Base-by-base conservation (phyloP, 2,329 filamentous ascomycete species). In the Gremmenia infestans region DNA sequence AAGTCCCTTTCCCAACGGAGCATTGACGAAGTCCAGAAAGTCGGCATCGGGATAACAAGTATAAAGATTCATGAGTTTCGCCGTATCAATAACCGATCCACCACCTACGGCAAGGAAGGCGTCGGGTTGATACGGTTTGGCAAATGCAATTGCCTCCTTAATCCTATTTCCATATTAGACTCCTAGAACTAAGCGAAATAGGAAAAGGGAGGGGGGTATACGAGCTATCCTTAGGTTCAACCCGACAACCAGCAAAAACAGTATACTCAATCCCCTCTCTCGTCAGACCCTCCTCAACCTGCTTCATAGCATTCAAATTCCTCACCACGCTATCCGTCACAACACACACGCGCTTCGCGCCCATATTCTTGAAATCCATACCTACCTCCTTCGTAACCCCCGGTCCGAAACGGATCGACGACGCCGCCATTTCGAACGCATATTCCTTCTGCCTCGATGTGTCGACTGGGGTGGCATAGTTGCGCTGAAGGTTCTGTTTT, bases 31-130 rank as follows among this genome's bases (percentile, higher is more conserved):
- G 77, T 99, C 93, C 37, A 97, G 80, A 70, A 99, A 97, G 65
- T 94, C 89, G 36, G 93, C 93, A 7, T 97, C 88, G 0, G 92
- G 92, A 70, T 91, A 97, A 60, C 84, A 86, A 0, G 87, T 89
- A 75, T 97, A 97, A 0, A 99, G 81, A 70, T 99, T 99, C 92
- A 99, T 97, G 55, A 99, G 80, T 74, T 99, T 99, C 53, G 94
- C 93, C 0, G 94, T 99, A 73, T 99, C 94, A 64, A 99, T 99
- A 63, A 97, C 94, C 40, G 91, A 96, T 39, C 94, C 94, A 64
- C 91, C 87, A 17, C 89, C 94, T 15, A 99, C 94, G 22, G 94
- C 94, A 15, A 99, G 80, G 71, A 96, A 97, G 2, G 90, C 91
- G 72, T 97, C 94, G 0, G 91, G 88, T 28, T 80, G 73, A 70